Conservation (phyloP, 495 filamentous ascomycete genomes). For the Daldinia grandis region DNA sequence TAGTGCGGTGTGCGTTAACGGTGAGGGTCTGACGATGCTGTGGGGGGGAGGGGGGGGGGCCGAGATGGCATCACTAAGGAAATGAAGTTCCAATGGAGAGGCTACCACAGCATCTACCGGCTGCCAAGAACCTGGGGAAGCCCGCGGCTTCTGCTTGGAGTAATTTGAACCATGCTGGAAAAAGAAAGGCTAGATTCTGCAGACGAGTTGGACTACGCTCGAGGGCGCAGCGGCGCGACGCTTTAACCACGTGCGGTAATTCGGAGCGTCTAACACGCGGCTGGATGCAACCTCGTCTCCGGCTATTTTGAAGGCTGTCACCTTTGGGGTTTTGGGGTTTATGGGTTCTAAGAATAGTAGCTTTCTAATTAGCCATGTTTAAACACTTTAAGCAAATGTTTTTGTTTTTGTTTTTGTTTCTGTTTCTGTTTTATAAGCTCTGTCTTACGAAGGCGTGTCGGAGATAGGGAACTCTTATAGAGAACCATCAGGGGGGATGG, state of each 20-base stretch:
- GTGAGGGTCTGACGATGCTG: slow-evolving; percentile 10
- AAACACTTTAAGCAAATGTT: not conserved
- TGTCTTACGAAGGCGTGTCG: not conserved
- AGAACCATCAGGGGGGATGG: not conserved
- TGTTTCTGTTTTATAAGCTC: not conserved
- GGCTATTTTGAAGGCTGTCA: slow-evolving; percentile 39
- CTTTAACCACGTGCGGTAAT: slow-evolving; percentile 39
- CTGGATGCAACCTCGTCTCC: slow-evolving; percentile 22
- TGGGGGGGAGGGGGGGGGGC: no score
- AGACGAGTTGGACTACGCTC: not conserved
- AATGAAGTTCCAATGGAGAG: not conserved
- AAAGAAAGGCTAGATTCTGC: slow-evolving; percentile 18
- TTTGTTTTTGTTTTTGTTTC: no score
- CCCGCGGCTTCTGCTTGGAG: slow-evolving; percentile 7
- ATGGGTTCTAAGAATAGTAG: slow-evolving; percentile 27
- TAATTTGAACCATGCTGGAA: slow-evolving; percentile 32
- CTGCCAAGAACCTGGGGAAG: slow-evolving; percentile 42
- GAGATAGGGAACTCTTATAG: not conserved
- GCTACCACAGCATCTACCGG: slow-evolving; percentile 34
- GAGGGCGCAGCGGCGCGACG: not conserved
- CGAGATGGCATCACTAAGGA: slow-evolving; percentile 3
- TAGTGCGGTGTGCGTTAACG: slow-evolving; percentile 2
- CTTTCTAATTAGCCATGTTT: slow-evolving; percentile 22
- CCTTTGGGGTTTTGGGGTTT: slow-evolving; percentile 9
- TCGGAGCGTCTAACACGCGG: slow-evolving; percentile 33